Percentiles rank a stretch among this genome's conserved stretches.
Evolutionary conservation across 345 rosid genomes (phyloP).

Genomic region (Hibiscus trionum): DNA sequence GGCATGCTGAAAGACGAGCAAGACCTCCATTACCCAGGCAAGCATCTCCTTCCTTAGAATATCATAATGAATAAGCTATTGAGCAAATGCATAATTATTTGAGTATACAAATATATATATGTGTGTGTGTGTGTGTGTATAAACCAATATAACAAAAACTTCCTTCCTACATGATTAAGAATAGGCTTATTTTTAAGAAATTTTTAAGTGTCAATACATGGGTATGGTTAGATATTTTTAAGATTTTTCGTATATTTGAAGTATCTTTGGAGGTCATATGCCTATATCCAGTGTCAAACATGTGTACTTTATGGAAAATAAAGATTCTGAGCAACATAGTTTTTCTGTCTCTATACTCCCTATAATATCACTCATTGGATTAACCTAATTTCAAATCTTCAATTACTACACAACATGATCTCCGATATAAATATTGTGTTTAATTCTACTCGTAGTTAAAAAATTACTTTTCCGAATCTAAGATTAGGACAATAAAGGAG

Average conservation of each 20-base stretch:
- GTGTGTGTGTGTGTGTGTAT: too few relatives aligned
- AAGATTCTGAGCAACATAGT: not conserved
- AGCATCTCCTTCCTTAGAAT: constrained; percentile 45
- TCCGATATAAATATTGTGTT: not conserved
- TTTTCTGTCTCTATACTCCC: not conserved
- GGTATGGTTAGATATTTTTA: too few relatives aligned
- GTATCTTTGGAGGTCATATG: too few relatives aligned
- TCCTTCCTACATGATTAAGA: not conserved
- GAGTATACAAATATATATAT: not conserved
- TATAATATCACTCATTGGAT: not conserved
- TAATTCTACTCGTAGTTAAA: not conserved
- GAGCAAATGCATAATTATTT: not conserved
- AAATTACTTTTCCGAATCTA: not conserved
- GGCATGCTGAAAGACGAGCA: constrained; percentile 50
- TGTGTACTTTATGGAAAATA: too few relatives aligned
- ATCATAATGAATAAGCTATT: constrained; percentile 9
- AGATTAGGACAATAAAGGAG: constrained; percentile 4
- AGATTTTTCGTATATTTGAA: too few relatives aligned
- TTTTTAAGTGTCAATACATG: too few relatives aligned
- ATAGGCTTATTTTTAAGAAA: not conserved
- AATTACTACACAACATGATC: not conserved
- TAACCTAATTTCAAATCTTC: not conserved
- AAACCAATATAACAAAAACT: not conserved
- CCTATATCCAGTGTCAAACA: too few relatives aligned
- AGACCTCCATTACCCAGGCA: constrained; percentile 53